phyloP scores from a whole-genome alignment of 176 grass and related monocot genomes.

The Eremochloa ophiuroides region DNA sequence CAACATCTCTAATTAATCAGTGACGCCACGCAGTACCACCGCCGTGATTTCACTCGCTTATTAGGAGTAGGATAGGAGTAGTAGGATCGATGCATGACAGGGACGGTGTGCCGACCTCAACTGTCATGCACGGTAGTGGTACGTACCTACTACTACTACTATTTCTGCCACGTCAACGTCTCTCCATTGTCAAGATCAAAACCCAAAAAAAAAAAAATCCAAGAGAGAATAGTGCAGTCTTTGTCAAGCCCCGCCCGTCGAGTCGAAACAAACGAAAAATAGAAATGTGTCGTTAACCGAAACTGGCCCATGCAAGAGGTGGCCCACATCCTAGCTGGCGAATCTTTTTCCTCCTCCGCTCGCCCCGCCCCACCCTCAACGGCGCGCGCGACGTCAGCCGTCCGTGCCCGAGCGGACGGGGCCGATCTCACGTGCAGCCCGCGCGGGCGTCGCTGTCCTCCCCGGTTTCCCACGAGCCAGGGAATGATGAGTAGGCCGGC shows the following conservation, averaged over 20 bases:
- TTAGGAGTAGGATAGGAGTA: background rate
- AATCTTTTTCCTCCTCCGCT: background rate
- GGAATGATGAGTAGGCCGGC: slow-evolving; percentile 1
- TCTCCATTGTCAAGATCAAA: background rate
- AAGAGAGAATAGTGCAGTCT: background rate
- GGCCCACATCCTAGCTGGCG: slow-evolving; percentile 14
- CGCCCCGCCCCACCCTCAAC: no score
- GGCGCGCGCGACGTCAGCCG: background rate
- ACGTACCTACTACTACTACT: background rate
- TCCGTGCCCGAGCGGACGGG: background rate
- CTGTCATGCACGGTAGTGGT: background rate
- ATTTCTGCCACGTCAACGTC: background rate
- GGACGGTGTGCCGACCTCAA: background rate
- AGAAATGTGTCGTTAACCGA: slow-evolving; percentile 6
- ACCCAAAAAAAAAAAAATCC: no score
- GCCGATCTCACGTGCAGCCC: background rate
- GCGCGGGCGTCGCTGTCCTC: background rate
- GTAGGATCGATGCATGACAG: background rate
- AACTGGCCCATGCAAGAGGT: background rate
- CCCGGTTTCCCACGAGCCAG: background rate
- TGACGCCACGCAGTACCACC: no score
- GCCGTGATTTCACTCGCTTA: background rate
- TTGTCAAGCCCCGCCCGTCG: background rate
- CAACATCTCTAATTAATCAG: background rate
- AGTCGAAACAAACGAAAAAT: background rate